Evolutionary conservation across 2,329 filamentous ascomycete genomes (phyloP).

Genomic region (Dendryphion nanum): DNA sequence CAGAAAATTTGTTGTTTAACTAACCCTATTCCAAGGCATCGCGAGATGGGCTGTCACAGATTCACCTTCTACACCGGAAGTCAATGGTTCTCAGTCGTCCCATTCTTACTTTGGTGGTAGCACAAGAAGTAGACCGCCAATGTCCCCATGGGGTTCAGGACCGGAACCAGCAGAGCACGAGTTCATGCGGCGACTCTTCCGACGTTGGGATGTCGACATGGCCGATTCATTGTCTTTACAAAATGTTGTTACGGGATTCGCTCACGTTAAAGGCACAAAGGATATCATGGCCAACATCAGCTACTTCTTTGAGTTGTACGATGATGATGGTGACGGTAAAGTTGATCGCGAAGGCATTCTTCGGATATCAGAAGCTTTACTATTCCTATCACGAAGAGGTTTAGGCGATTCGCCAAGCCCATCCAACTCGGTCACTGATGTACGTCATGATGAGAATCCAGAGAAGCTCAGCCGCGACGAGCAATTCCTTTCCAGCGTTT

Average conservation of each 20-base stretch:
- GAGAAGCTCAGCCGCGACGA: constrained; percentile 67
- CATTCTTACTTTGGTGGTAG: constrained; percentile 57
- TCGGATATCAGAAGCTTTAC: constrained; percentile 85
- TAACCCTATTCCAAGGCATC: constrained; percentile 54
- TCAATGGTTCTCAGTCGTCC: constrained; percentile 50
- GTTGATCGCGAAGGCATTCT: constrained; percentile 95
- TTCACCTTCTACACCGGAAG: constrained; percentile 63
- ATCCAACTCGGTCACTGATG: constrained; percentile 57
- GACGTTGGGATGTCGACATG: constrained; percentile 80
- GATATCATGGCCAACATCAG: constrained; percentile 98
- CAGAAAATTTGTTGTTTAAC: background rate
- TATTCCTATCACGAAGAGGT: constrained; percentile 88
- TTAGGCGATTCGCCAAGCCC: constrained; percentile 72
- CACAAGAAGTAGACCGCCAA: constrained; percentile 40
- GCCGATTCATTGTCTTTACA: constrained; percentile 79
- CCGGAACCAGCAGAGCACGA: constrained; percentile 86
- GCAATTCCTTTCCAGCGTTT: constrained; percentile 86
- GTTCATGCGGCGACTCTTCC: constrained; percentile 85
- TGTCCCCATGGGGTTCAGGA: constrained; percentile 58
- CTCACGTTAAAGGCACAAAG: constrained; percentile 84
- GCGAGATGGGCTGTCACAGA: constrained; percentile 93
- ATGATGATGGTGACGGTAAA: constrained; percentile 85
- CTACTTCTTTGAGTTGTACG: constrained; percentile 97
- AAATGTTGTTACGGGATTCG: constrained; percentile 87
- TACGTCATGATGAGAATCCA: constrained; percentile 40